Percentiles rank a stretch among this genome's conserved stretches.
Conservation (phyloP, 1,284 basidiomycete genomes). For the Tremellales sp. region DNA sequence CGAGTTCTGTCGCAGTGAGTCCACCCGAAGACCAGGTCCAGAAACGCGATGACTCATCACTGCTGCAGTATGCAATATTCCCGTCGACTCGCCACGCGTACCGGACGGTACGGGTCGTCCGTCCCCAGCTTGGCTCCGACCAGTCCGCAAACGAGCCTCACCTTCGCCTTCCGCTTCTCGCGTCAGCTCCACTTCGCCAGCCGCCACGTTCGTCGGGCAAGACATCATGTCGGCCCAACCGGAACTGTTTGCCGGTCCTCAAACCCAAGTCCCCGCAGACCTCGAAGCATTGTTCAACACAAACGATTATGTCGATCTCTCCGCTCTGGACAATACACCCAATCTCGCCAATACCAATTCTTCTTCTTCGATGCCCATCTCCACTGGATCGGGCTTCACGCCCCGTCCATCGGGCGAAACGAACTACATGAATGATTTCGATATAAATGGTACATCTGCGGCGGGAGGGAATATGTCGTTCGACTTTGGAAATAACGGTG, state of each 20-base stretch:
- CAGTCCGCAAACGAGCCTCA: slow-evolving; percentile 61
- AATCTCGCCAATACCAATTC: not conserved
- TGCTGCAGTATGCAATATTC: slow-evolving; percentile 78
- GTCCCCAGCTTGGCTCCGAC: slow-evolving; percentile 77
- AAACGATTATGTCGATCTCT: slow-evolving; percentile 40
- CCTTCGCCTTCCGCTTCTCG: slow-evolving; percentile 46
- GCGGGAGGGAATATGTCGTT: slow-evolving; percentile 10
- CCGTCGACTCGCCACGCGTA: slow-evolving; percentile 61
- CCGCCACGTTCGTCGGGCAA: slow-evolving; percentile 11
- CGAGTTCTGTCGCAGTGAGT: slow-evolving; percentile 82
- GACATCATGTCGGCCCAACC: slow-evolving; percentile 8
- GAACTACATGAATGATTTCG: not conserved
- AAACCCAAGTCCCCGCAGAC: slow-evolving; percentile 19
- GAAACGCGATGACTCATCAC: not conserved
- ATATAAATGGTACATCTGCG: slow-evolving; percentile 3
- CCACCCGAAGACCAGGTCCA: not conserved
- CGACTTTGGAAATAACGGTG: slow-evolving; percentile 21
- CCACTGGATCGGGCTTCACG: not conserved
- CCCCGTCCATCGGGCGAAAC: not conserved
- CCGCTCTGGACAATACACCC: slow-evolving; percentile 14
- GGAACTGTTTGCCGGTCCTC: slow-evolving; percentile 1
- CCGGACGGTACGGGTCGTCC: slow-evolving; percentile 55
- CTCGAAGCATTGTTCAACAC: slow-evolving; percentile 46
- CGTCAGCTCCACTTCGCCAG: slow-evolving; percentile 50
- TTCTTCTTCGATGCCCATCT: not conserved